Conservation (phyloP, 495 filamentous ascomycete species). For the Trichoderma erinaceum region DNA sequence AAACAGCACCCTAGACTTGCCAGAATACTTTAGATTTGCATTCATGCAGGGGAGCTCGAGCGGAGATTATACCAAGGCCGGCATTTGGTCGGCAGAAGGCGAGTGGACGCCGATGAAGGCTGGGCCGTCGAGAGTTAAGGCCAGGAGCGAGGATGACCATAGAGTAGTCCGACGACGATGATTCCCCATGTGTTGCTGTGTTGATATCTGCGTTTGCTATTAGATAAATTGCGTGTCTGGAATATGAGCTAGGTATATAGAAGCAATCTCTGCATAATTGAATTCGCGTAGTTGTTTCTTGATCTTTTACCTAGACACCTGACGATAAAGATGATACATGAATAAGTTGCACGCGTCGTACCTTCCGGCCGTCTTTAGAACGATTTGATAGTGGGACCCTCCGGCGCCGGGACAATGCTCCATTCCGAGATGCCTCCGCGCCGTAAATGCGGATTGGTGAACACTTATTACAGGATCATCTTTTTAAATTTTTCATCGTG, state of each 20-base stretch:
- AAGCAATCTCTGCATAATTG: neutral
- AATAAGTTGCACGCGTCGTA: neutral
- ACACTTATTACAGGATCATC: neutral
- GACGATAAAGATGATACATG: too few species aligned
- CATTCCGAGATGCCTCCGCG: neutral
- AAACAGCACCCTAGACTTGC: slow-evolving; percentile 36
- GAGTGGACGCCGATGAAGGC: slow-evolving; percentile 56
- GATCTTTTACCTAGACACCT: neutral
- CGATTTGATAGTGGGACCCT: neutral
- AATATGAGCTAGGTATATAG: neutral
- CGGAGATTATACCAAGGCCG: slow-evolving; percentile 76
- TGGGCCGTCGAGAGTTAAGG: slow-evolving; percentile 37
- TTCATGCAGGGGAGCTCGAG: slow-evolving; percentile 64
- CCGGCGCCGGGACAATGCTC: slow-evolving; percentile 8
- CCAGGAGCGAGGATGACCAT: neutral
- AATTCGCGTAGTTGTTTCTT: neutral
- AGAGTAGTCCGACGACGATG: neutral
- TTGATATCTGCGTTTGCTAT: neutral
- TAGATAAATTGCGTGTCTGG: neutral
- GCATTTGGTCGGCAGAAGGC: slow-evolving; percentile 64
- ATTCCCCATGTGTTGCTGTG: neutral
- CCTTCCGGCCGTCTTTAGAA: neutral
- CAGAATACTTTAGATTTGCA: slow-evolving; percentile 80
- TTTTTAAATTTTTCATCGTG: neutral
- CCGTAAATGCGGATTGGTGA: neutral